Base-by-base conservation (phyloP, 768 basidiomycete species). In the Panaeolus cyanescens region DNA sequence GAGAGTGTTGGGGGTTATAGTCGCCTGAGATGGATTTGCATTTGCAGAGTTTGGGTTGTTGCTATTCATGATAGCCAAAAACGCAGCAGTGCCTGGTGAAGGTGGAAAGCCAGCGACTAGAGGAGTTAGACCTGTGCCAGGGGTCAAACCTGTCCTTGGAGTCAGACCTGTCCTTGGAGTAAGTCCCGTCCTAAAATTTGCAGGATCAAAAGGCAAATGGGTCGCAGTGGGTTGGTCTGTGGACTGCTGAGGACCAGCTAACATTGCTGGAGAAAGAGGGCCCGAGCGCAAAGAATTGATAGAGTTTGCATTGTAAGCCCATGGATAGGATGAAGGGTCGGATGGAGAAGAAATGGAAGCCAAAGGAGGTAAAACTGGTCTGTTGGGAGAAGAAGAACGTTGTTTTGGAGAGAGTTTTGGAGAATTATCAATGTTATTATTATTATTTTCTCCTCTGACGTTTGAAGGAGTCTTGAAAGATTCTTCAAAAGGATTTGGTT, bases 231-330 rank as follows among this genome's bases (percentile, higher is more conserved):
- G 45, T 69, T 67, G 71, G 68, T 81, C 76, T 32, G 74, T 75
- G 56, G 77, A 65, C 53, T 80, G 81, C 72, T 87, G 88, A 3
- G 95, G 96, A 8, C 92, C 96, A 28, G 93, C 87, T 62, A 97
- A 89, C 93, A 98, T 96, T 58, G 96, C 95, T 31, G 96, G 96
- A 5, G 93, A 95, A 58, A 99, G 88, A 1, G 96, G 96, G 4
- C 96, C 96, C 0, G 95, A 85, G 50, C 96, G 88, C 32, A 99
- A 86, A 2, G 93, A 95, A 74, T 91, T 91, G 54, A 89, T 77
- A 40, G 87, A 71, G 45, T 69, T 70, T 13, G 83, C 74, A 39
- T 84, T 81, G 71, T 87, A 87, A 33, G 80, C 83, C 92, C 94
- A 95, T 68, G 64, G 83, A 82, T 69, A 92, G 82, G 55, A 84